phyloP scores from a whole-genome alignment of 1,139 yeast species.

The Geotrichum bryndzae region DNA sequence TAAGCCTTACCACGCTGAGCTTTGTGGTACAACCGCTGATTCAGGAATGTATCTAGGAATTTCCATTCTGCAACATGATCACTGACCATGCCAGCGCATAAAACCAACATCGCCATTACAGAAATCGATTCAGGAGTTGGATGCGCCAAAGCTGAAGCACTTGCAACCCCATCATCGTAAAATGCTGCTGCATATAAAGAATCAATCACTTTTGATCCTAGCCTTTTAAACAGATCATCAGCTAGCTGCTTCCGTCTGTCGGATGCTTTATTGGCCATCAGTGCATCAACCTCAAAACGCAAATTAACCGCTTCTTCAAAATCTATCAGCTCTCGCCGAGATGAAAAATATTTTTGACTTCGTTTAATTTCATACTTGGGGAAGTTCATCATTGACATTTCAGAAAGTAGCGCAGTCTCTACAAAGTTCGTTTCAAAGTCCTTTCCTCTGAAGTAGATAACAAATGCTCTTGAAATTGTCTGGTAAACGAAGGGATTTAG shows the following conservation, averaged over 20 bases:
- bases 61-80: conserved; percentile 16
- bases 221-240: neutral
- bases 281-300: conserved; percentile 5
- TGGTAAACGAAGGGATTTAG: conserved; percentile 12
- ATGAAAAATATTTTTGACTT: conserved; percentile 18
- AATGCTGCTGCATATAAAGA: conserved; percentile 15
- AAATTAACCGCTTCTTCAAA: conserved; percentile 15
- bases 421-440: conserved; percentile 17
- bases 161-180: conserved; percentile 3
- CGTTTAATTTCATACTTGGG: conserved; percentile 18
- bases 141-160: neutral
- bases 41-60: conserved; percentile 24
- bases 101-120: conserved; percentile 3
- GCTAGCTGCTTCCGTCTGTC: conserved; percentile 14
- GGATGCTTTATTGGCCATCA: conserved; percentile 14
- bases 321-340: conserved; percentile 12
- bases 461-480: conserved; percentile 12
- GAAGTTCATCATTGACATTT: conserved; percentile 19
- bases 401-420: conserved; percentile 19
- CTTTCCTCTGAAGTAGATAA: conserved; percentile 17
- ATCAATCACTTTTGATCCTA: neutral
- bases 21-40: conserved; percentile 23
- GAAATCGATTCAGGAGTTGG: conserved; percentile 12
- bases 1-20: conserved; percentile 26
- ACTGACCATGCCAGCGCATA: conserved; percentile 15